phyloP scores from a whole-genome alignment of 257 asterid genomes.

The Linderniella brevidens region DNA sequence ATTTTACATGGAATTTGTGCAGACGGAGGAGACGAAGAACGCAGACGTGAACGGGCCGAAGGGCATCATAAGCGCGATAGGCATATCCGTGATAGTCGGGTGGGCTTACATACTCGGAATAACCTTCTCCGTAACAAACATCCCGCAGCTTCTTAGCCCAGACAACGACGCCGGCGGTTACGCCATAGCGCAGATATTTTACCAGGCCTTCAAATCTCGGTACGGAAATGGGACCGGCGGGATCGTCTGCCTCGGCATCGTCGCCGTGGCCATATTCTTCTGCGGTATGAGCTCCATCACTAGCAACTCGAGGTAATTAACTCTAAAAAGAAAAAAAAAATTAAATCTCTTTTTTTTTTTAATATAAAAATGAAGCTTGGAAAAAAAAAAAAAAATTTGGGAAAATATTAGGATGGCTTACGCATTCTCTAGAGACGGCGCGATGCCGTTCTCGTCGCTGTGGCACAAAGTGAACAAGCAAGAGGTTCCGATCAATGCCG shows the following conservation, averaged over 20 bases:
- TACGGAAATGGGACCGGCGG: constrained; percentile 81
- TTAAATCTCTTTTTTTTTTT: too few species aligned
- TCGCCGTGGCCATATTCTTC: constrained; percentile 78
- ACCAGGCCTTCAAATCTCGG: constrained; percentile 57
- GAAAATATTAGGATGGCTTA: constrained; percentile 50
- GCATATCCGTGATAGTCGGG: constrained; percentile 73
- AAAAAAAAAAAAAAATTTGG: neutral
- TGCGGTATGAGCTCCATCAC: constrained; percentile 95
- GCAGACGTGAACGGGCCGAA: constrained; percentile 83
- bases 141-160: constrained; percentile 45
- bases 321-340: neutral
- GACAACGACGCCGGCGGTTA: constrained; percentile 85
- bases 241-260: constrained; percentile 47
- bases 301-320: constrained; percentile 77
- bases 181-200: constrained; percentile 83
- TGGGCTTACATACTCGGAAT: constrained; percentile 90
- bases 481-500: constrained; percentile 81
- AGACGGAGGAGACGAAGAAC: constrained; percentile 89
- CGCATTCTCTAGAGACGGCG: constrained; percentile 96
- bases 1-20: neutral
- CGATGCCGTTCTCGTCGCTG: constrained; percentile 72
- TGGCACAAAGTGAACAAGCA: constrained; percentile 88
- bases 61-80: constrained; percentile 89
- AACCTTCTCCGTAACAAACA: constrained; percentile 76
- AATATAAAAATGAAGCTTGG: too few species aligned